Percentiles rank a stretch among this genome's conserved stretches.
These are phyloP conservation scores for Trypanosoma avium DNA, from an alignment of 208 protist species.

Conservation along the genomic window DNA sequence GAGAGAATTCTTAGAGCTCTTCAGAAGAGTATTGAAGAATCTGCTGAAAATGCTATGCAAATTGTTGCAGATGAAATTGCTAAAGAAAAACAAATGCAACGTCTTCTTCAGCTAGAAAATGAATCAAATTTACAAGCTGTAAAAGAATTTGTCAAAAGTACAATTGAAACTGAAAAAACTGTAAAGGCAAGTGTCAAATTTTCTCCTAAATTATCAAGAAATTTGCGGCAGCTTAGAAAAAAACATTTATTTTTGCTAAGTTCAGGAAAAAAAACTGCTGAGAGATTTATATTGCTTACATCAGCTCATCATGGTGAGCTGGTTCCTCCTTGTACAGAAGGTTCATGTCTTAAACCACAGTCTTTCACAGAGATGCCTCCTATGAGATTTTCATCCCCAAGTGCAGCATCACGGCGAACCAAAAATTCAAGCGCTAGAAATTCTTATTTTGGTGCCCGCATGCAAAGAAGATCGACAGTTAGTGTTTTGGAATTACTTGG, in stretches of 20 bases:
- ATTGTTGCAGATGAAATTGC: slow-evolving; percentile 88
- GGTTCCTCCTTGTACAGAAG: slow-evolving; percentile 56
- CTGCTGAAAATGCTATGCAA: slow-evolving; percentile 87
- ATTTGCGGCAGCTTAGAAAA: slow-evolving; percentile 41
- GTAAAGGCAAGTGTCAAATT: slow-evolving; percentile 25
- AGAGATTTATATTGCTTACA: slow-evolving; percentile 70
- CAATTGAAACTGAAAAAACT: slow-evolving; percentile 12
- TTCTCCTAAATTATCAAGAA: slow-evolving; percentile 49
- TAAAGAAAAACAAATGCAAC: slow-evolving; percentile 91
- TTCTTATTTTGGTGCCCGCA: slow-evolving; percentile 50
- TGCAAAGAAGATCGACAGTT: slow-evolving; percentile 61
- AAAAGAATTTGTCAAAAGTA: slow-evolving; percentile 19
- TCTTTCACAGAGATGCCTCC: slow-evolving; percentile 47
- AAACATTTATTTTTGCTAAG: slow-evolving; percentile 41
- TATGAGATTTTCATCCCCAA: slow-evolving; percentile 16
- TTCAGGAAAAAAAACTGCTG: slow-evolving; percentile 14
- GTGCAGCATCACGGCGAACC: slow-evolving; percentile 17
- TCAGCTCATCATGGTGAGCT: slow-evolving; percentile 67
- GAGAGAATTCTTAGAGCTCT: slow-evolving; percentile 62
- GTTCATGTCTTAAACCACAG: slow-evolving; percentile 49
- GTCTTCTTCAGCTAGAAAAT: slow-evolving; percentile 78
- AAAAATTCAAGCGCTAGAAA: slow-evolving; percentile 39
- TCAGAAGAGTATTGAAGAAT: slow-evolving; percentile 51
- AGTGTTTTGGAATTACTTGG: slow-evolving; percentile 45
- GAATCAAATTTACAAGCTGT: slow-evolving; percentile 14